A percentile compares a stretch with the other conserved stretches of the same genome.
Evolutionary conservation across 257 asterid genomes (phyloP).

Genomic region (Primulina tabacum): DNA sequence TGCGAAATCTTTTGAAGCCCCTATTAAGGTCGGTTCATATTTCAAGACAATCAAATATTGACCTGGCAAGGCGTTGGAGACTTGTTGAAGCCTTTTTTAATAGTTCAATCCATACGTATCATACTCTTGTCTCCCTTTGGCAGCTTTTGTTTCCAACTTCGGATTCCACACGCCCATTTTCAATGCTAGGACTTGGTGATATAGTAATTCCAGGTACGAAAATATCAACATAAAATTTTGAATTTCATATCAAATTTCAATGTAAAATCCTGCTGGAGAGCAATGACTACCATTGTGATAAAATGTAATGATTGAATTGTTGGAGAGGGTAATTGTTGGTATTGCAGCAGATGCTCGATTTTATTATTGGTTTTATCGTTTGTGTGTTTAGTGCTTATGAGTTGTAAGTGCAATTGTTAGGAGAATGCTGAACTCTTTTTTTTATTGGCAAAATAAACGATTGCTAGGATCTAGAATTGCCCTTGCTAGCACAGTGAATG

Average conservation of each 20-base stretch:
- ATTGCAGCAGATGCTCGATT: not conserved
- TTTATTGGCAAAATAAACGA: not conserved
- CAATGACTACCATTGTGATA: not conserved
- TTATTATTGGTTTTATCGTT: not conserved
- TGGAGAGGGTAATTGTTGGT: not conserved
- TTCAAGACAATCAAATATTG: not conserved
- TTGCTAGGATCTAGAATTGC: not conserved
- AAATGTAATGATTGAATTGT: slow-evolving; percentile 1
- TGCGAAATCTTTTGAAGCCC: slow-evolving; percentile 96
- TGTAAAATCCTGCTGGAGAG: not conserved
- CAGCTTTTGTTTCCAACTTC: slow-evolving; percentile 97
- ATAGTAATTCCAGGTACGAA: slow-evolving; percentile 89
- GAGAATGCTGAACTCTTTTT: not conserved
- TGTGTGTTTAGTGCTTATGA: not conserved
- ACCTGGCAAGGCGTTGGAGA: slow-evolving; percentile 3
- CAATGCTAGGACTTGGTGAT: slow-evolving; percentile 99
- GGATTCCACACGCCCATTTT: slow-evolving; percentile 82
- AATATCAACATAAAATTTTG: not conserved
- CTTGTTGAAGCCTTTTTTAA: slow-evolving; percentile 1
- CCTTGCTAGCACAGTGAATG: not conserved
- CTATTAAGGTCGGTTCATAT: slow-evolving; percentile 64
- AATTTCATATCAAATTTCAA: not conserved
- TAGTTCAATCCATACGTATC: slow-evolving; percentile 11
- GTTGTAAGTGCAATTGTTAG: not conserved
- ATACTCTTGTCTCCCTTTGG: slow-evolving; percentile 20